These are phyloP conservation scores for Mortierella sp. DNA, from an alignment of 371 early-diverging fungal genomes.

Conservation along the genomic window DNA sequence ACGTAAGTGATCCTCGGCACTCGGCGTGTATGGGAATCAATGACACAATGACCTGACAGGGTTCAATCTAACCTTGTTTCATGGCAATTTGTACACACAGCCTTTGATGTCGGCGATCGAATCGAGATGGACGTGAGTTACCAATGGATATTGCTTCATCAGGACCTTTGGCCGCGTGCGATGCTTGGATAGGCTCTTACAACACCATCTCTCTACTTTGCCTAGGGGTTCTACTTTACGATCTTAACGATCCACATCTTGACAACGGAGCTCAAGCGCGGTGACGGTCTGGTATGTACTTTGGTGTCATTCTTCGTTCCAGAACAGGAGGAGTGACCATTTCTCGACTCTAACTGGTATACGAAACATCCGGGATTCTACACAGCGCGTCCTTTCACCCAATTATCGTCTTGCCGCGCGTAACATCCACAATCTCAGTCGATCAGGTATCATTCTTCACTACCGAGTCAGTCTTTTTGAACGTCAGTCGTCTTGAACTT, in stretches of 20 bases:
- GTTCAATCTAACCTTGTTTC: neutral
- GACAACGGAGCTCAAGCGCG: conserved; percentile 38
- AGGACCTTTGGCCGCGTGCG: neutral
- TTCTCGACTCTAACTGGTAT: too few species aligned
- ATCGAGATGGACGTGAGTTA: conserved; percentile 36
- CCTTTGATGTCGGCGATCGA: conserved; percentile 43
- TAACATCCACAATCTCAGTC: conserved; percentile 39
- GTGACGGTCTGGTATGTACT: conserved; percentile 31
- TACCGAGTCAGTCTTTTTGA: neutral
- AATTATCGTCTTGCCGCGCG: conserved; percentile 29
- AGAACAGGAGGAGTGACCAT: neutral
- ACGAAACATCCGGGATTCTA: too few species aligned
- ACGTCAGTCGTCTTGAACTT: neutral
- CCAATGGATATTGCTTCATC: too few species aligned
- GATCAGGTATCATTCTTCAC: conserved; percentile 18
- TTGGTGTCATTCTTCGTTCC: neutral
- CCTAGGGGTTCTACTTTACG: conserved; percentile 24
- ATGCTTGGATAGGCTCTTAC: too few species aligned
- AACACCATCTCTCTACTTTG: neutral
- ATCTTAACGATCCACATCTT: conserved; percentile 38
- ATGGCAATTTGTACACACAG: conserved; percentile 4
- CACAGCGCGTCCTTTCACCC: conserved; percentile 22
- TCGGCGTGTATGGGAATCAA: neutral
- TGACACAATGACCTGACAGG: neutral
- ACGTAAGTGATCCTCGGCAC: conserved; percentile 11